These are phyloP conservation scores for Chrysoporthe cubensis DNA, from an alignment of 2,329 filamentous ascomycete species.

Conservation along the genomic window DNA sequence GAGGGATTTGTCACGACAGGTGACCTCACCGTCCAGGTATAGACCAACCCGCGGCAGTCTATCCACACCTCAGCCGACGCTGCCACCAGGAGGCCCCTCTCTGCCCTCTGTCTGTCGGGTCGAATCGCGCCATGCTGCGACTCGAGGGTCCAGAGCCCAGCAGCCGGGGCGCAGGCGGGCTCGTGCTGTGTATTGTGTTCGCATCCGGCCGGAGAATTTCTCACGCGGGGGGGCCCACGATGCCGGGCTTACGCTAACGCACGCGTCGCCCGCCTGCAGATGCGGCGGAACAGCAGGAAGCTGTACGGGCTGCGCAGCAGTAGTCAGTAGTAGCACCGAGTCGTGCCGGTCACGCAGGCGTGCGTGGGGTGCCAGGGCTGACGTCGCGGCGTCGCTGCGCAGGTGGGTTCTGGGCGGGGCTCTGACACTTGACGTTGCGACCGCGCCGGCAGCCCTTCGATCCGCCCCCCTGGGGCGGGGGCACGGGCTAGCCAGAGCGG, in stretches of 20 bases:
- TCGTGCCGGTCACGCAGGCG: too few species aligned
- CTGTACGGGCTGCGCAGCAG: not conserved
- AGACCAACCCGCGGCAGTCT: too few species aligned
- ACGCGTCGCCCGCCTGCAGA: not conserved
- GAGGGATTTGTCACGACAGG: too few species aligned
- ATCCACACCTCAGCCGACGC: not conserved
- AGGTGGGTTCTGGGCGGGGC: not conserved
- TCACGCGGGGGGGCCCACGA: not conserved
- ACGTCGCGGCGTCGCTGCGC: constrained; percentile 1
- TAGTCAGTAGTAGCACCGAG: not conserved
- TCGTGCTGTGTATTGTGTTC: not conserved
- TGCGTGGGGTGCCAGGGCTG: not conserved
- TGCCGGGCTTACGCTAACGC: not conserved
- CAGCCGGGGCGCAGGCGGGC: not conserved
- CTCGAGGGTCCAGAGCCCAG: not conserved
- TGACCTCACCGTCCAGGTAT: too few species aligned
- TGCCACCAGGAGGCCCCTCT: not conserved
- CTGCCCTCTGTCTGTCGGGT: not conserved
- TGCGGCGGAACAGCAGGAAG: not conserved
- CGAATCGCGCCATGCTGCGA: not conserved
- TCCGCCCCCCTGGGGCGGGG: constrained; percentile 5
- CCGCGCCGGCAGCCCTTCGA: constrained; percentile 16
- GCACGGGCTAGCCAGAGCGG: not conserved
- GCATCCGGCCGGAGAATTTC: not conserved
- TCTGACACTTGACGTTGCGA: constrained; percentile 23